These are phyloP conservation scores for Talinum fruticosum DNA, from an alignment of 148 eudicot genomes.

Conservation along the genomic window DNA sequence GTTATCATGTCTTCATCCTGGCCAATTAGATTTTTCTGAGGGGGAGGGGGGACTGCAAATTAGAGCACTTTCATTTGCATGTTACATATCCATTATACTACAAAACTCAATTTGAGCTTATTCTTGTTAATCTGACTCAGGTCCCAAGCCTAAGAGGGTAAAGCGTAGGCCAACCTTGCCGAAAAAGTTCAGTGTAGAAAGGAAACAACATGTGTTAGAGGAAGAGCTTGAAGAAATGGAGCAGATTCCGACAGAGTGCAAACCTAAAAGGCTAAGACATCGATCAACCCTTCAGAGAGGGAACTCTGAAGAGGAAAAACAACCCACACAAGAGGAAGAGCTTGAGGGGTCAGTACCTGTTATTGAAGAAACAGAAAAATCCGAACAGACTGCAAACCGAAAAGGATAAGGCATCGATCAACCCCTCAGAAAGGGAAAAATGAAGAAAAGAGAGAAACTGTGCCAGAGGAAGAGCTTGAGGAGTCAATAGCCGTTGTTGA, in stretches of 20 bases:
- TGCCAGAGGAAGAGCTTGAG: not conserved
- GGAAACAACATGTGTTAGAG: constrained; percentile 34
- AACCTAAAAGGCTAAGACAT: not conserved
- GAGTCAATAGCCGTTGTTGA: not conserved
- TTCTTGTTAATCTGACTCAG: constrained; percentile 10
- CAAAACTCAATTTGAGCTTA: not conserved
- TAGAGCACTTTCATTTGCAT: not conserved
- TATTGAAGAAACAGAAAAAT: not conserved
- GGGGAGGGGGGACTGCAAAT: not conserved
- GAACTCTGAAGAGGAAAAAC: not conserved
- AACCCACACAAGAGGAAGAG: not conserved
- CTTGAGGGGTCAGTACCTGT: not conserved
- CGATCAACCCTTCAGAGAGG: not conserved
- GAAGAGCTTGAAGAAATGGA: constrained; percentile 28
- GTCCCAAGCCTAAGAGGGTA: constrained; percentile 36
- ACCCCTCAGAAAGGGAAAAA: not conserved
- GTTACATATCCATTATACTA: not conserved
- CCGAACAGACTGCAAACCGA: not conserved
- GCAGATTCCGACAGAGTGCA: not conserved
- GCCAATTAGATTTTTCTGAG: not conserved
- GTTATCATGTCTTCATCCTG: too few relatives aligned
- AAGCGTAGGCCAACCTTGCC: constrained; percentile 21
- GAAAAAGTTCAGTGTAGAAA: constrained; percentile 28
- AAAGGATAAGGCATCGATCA: not conserved
- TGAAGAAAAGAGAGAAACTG: not conserved